Base-by-base conservation (phyloP, 1,284 basidiomycete species). In the Leccinum angustisporum region DNA sequence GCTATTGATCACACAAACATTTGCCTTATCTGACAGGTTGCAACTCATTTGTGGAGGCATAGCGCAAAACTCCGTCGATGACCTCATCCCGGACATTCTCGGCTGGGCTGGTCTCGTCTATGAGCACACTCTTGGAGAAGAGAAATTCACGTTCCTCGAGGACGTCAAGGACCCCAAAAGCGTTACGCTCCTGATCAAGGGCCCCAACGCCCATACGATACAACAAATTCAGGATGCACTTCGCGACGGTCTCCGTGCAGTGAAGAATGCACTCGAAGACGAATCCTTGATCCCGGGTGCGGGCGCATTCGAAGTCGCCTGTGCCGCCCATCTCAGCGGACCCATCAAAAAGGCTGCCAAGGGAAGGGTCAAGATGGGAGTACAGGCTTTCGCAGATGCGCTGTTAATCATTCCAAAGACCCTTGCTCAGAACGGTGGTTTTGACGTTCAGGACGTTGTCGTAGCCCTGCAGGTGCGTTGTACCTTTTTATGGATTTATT, bases 71-170 rank as follows among this genome's bases (percentile, higher is more conserved):
- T 98, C 96, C 63, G 95, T 98, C 16, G 97, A 99, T 69, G 97
- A 99, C 76, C 83, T 99, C 51, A 87, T 86, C 13, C 95, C 96
- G 9, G 91, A 94, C 60, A 84, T 95, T 46, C 86, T 99, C 50
- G 97, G 97, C 48, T 98, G 94, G 87, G 97, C 97, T 46, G 97
- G 97, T 5, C 86, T 99, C 59, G 95, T 99, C 31, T 99, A 99
- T 79, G 97, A 99, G 79, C 96, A 99, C 78, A 98, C 97, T 9
- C 86, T 99, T 30, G 97, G 97, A 67, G 97, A 99, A 78, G 97
- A 99, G 75, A 99, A 99, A 76, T 99, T 86, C 79, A 99, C 97
- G 0, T 99, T 99, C 76, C 84, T 99, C 55, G 97, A 99, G 77
- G 94, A 99, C 66, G 95, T 97, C 75, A 94, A 91, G 77, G 88